Base-by-base conservation (phyloP, 1,284 basidiomycete genomes). In the Sanghuangporus weigelae region DNA sequence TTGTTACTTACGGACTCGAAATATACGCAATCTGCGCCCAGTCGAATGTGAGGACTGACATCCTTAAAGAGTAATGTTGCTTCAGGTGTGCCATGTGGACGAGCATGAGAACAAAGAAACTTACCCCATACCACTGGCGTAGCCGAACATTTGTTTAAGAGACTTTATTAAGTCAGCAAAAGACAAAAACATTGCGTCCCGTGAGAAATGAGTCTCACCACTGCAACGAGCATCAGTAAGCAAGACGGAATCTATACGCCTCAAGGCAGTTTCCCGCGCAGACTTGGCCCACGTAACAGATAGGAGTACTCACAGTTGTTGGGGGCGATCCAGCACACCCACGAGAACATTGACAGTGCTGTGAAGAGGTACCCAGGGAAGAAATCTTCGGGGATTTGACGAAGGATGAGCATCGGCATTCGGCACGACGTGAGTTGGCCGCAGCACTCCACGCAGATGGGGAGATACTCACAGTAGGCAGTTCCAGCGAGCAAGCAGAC, bases 301-400 rank as follows among this genome's bases (percentile, higher is more conserved):
- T 44, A 7, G 42, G 12, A 51, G 10, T 11, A 59, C 63, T 55
- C 49, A 63, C 61, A 50, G 60, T 67, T 68, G 36, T 68, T 64
- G 10, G 74, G 74, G 1, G 70, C 65, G 63, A 78, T 77, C 78
- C 78, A 79, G 58, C 69, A 71, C 46, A 77, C 70, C 77, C 77
- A 79, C 67, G 74, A 74, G 70, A 78, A 78, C 44, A 66, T 68
- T 10, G 71, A 71, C 11, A 77, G 66, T 2, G 73, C 73, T 12
- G 67, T 65, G 63, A 69, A 69, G 36, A 71, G 46, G 44, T 71
- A 73, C 58, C 75, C 77, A 5, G 79, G 79, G 31, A 67, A 60
- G 38, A 65, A 67, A 60, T 67, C 66, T 67, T 63, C 16, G 58
- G 14, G 79, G 59, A 8, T 46, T 8, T 31, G 40, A n/a, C 21